A percentile compares a stretch with the other conserved stretches of the same genome.
Evolutionary conservation across 2,329 filamentous ascomycete species (phyloP).

Genomic region (Colletotrichum paranaense): DNA sequence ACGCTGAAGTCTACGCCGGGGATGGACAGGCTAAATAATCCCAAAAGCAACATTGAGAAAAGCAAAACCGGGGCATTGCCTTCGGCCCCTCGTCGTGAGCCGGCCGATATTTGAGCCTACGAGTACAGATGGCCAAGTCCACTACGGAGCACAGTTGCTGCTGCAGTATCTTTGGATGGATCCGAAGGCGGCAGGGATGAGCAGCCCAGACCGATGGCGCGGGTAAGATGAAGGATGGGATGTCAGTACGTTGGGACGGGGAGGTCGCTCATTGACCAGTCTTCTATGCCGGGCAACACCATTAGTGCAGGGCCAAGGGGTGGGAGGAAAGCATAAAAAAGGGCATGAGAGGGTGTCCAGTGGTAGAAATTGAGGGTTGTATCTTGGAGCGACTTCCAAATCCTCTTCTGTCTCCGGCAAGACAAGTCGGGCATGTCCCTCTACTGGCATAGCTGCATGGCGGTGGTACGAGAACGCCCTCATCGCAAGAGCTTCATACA

Average conservation of each 20-base stretch:
- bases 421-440: constrained; percentile 16
- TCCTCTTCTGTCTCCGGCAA: constrained; percentile 15
- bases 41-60: not conserved
- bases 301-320: constrained; percentile 22
- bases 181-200: constrained; percentile 22
- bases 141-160: not conserved
- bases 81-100: constrained; percentile 18
- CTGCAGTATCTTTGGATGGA: constrained; percentile 23
- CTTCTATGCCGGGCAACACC: constrained; percentile 18
- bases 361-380: constrained; percentile 1
- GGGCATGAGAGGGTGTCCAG: constrained; percentile 8
- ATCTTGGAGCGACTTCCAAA: constrained; percentile 7
- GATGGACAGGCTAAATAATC: constrained; percentile 31
- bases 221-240: constrained; percentile 15
- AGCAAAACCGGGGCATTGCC: constrained; percentile 3
- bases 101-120: constrained; percentile 2
- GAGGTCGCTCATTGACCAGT: constrained; percentile 21
- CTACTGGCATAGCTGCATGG: constrained; percentile 11
- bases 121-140: too few species aligned
- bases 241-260: constrained; percentile 2
- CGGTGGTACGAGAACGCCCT: constrained; percentile 17
- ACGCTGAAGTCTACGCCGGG: constrained; percentile 13
- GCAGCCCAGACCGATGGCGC: constrained; percentile 26
- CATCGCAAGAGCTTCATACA: constrained; percentile 23
- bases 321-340: constrained; percentile 22